Conservation (phyloP, 164 flowering plant species). For the Annona cherimola region DNA sequence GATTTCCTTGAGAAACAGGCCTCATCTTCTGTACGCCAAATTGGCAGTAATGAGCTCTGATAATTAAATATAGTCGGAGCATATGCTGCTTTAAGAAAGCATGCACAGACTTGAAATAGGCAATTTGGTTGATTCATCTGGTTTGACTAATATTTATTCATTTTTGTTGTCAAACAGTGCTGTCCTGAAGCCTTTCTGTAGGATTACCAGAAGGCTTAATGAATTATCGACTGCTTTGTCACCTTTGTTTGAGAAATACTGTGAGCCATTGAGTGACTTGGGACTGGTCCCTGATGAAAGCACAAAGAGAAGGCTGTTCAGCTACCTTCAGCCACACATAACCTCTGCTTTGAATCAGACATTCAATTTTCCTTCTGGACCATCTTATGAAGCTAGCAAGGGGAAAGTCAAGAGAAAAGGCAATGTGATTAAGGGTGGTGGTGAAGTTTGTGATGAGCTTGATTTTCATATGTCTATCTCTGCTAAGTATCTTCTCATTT, state of each 20-base stretch:
- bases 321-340: slow-evolving; percentile 58
- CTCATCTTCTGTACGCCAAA: background rate
- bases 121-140: background rate
- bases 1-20: background rate
- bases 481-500: slow-evolving; percentile 92
- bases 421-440: slow-evolving; percentile 25
- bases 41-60: background rate
- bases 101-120: too few relatives aligned
- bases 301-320: slow-evolving; percentile 63
- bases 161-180: slow-evolving; percentile 41
- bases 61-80: too few relatives aligned
- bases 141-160: background rate
- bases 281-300: slow-evolving; percentile 48
- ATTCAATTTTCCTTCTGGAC: slow-evolving; percentile 39
- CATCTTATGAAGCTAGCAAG: slow-evolving; percentile 27
- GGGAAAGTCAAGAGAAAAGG: slow-evolving; percentile 30
- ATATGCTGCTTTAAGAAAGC: too few relatives aligned
- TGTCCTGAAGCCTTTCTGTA: slow-evolving; percentile 65
- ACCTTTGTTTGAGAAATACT: slow-evolving; percentile 55
- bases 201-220: slow-evolving; percentile 70
- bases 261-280: slow-evolving; percentile 61
- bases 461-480: slow-evolving; percentile 83
- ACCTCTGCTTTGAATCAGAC: slow-evolving; percentile 53
- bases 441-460: slow-evolving; percentile 35
- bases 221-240: slow-evolving; percentile 57